Base-by-base conservation (phyloP, 345 rosid species). In the Nasturtium officinale region DNA sequence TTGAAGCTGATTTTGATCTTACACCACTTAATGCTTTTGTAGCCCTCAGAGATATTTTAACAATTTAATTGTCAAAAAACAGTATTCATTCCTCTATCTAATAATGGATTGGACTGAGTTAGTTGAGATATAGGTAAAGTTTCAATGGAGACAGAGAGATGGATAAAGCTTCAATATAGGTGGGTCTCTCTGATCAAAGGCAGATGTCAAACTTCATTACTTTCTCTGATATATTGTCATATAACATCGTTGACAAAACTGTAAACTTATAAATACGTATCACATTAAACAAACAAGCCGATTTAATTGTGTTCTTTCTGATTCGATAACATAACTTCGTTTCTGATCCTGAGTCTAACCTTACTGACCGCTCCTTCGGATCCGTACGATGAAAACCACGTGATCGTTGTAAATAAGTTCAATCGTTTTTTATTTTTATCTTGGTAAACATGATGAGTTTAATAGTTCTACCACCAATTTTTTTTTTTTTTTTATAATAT, bases 191-290 rank as follows among this genome's bases (percentile, higher is more conserved):
- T 56, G 53, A 66, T 65, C 78, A 74, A 53, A 74, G 29, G 18
- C 67, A 65, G 43, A 48, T 45, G 72, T 74, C 72, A 74, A 69
- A 26, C 53, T 66, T 21, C n/a, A 65, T 65, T 26, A 56, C 77
- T 69, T 40, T 57, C 53, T 57, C 78, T 74, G 66, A 16, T 46
- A 47, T 43, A 9, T 64, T 74, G 72, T 74, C 66, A 9, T 33
- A 65, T 74, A 65, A 48, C 57, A 73, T 32, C 12, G 15, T 73
- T 54, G 63, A 64, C 65, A 32, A 54, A 73, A 54, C 71, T 48
- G 77, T 73, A 71, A 55, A 32, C 40, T 45, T 65, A 35, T 64
- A 56, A 64, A 73, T 33, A 54, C 50, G 28, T 57, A 25, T 73
- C 58, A 65, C 50, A 47, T 13, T 46, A 55, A 65, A 50, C 51